Evolutionary conservation across 2,329 filamentous ascomycete species (phyloP), one percentile per base, ranked within the genome.

Genomic region (Tothia fuscella): DNA sequence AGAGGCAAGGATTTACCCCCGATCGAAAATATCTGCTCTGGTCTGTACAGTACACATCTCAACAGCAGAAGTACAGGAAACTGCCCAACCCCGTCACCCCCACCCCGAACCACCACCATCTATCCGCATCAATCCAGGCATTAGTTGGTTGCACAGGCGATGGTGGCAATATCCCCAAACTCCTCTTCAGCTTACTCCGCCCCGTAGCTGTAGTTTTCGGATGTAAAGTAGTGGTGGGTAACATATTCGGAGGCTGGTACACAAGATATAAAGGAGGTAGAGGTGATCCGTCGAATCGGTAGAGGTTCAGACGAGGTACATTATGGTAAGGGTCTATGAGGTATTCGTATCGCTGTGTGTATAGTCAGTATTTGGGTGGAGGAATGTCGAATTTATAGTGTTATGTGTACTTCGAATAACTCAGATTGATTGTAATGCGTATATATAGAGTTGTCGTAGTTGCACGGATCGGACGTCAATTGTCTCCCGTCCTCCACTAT

Each of bases 251-350:
- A 4, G 77, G 72, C 10, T 60, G 67, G 54, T 70, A 75, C 48
- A 70, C 71, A 34, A 81, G 67, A 57, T 80, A 84, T 66, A 85
- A 68, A 9, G 80, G 79, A 49, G 78, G 72, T 60, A 82, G 62
- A 9, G 76, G 78, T 1, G 74, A 60, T 44, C 79, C 80, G 53
- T 82, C 75, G 50, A 70, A 75, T 50, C 70, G 58, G 57, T 67
- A 78, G 34, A 85, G 67, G 49, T 82, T 74, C 19, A 85, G 70
- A 41, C 79, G 74, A 32, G 64, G 66, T 44, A 76, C 66, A 40
- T 74, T 70, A 56, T 77, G 71, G 57, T 79, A 83, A 14, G 63
- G 58, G 53, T 84, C 80, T 6, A 59, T 64, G 28, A 67, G 59
- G 44, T 66, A 59, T 51, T 61, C 52, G 54, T 67, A 70, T 45